Conservation (phyloP, 2,329 filamentous ascomycete species). For the Dryadomyces quercivorus region DNA sequence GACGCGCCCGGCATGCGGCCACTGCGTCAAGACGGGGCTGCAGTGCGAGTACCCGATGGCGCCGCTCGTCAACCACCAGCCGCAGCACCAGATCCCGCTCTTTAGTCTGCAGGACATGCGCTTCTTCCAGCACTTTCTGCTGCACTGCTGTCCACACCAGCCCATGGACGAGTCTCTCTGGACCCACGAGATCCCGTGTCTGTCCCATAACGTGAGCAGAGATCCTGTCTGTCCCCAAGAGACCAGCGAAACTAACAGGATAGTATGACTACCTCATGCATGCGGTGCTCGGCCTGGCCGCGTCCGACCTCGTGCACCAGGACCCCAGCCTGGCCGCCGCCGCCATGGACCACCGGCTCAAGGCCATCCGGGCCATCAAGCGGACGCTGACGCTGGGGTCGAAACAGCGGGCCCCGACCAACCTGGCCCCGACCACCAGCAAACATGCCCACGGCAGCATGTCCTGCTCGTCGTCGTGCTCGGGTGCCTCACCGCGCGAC, state of each 20-base stretch:
- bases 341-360: conserved; percentile 52
- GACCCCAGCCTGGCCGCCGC: conserved; percentile 39
- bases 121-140: conserved; percentile 55
- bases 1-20: conserved; percentile 47
- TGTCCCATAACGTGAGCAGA: conserved; percentile 48
- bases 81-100: conserved; percentile 43
- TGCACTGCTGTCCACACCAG: conserved; percentile 49
- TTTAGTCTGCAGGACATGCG: conserved; percentile 55
- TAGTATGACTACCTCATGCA: conserved; percentile 59
- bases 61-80: conserved; percentile 41
- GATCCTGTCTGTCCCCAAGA: no score
- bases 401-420: conserved; percentile 12
- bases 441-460: neutral
- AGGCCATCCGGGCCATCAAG: conserved; percentile 52
- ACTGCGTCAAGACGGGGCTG: conserved; percentile 50
- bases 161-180: conserved; percentile 54
- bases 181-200: conserved; percentile 53
- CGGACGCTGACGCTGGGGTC: conserved; percentile 33
- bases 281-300: conserved; percentile 54
- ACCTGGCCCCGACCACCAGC: neutral
- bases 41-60: conserved; percentile 49
- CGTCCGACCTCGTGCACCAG: conserved; percentile 46
- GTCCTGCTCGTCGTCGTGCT: neutral
- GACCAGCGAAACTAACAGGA: neutral
- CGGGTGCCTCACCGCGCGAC: neutral